Evolutionary conservation across 2,329 filamentous ascomycete species (phyloP).

Genomic region (Nigrospora oryzae): DNA sequence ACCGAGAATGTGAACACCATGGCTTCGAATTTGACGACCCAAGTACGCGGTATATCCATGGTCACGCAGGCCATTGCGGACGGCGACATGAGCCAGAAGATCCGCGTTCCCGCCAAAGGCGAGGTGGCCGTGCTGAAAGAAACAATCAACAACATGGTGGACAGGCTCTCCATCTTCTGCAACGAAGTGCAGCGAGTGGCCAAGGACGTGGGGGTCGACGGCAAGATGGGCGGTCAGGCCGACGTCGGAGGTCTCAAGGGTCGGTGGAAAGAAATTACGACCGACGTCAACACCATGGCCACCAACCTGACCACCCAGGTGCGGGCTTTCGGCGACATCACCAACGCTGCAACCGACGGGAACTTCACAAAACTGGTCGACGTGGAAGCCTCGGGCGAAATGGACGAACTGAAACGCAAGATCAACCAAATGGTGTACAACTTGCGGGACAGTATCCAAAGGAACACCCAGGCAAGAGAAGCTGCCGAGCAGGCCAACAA

Average conservation of each 20-base stretch:
- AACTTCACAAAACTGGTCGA: constrained; percentile 97
- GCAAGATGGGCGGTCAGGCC: constrained; percentile 96
- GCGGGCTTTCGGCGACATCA: constrained; percentile 94
- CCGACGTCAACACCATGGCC: constrained; percentile 91
- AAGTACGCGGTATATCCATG: constrained; percentile 86
- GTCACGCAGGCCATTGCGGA: constrained; percentile 93
- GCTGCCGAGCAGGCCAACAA: constrained; percentile 95
- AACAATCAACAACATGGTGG: constrained; percentile 99
- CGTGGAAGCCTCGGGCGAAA: constrained; percentile 94
- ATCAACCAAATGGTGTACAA: constrained; percentile 99
- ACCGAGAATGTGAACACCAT: constrained; percentile 83
- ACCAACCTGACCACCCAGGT: constrained; percentile 82
- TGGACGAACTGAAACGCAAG: constrained; percentile 98
- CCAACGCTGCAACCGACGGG: constrained; percentile 92
- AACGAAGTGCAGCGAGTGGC: constrained; percentile 93
- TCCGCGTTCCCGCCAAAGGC: constrained; percentile 89
- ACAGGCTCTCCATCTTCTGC: constrained; percentile 88
- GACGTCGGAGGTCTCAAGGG: constrained; percentile 89
- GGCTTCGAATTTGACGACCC: constrained; percentile 59
- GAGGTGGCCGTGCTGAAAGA: constrained; percentile 91
- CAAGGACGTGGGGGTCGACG: constrained; percentile 93
- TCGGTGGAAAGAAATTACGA: constrained; percentile 97
- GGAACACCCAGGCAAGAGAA: constrained; percentile 91
- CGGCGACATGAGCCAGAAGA: constrained; percentile 92
- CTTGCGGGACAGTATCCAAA: constrained; percentile 88